A percentile compares a stretch with the other conserved stretches of the same genome.
These are phyloP conservation scores for Pythium apleroticum DNA, from an alignment of 352 stramenopile species.

Conservation along the genomic window DNA sequence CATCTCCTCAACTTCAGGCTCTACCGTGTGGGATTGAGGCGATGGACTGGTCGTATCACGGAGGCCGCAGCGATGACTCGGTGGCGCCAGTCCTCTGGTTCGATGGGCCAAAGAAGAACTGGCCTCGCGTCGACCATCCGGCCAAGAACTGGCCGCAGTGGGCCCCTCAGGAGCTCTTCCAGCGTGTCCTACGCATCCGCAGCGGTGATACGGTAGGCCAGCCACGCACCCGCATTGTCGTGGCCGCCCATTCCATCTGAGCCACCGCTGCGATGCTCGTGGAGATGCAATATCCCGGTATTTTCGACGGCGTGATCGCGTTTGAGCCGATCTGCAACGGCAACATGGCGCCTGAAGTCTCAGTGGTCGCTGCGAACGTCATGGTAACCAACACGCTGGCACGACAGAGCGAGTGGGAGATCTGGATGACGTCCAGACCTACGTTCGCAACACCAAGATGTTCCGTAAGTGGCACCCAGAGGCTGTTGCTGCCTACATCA, in stretches of 20 bases:
- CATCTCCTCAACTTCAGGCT: conserved; percentile 20
- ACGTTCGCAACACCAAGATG: conserved; percentile 37
- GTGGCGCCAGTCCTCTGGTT: conserved; percentile 22
- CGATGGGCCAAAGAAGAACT: not conserved
- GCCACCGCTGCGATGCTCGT: conserved; percentile 32
- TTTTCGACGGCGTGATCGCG: conserved; percentile 29
- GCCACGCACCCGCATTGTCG: conserved; percentile 6
- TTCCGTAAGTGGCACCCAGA: conserved; percentile 43
- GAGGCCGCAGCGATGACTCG: conserved; percentile 29
- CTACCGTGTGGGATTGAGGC: conserved; percentile 24
- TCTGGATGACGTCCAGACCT: conserved; percentile 9
- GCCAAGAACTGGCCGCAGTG: conserved; percentile 11
- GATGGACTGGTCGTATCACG: conserved; percentile 42
- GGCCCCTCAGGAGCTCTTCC: conserved; percentile 11
- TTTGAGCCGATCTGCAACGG: conserved; percentile 40
- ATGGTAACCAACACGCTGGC: conserved; percentile 10
- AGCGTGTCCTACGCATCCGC: conserved; percentile 13
- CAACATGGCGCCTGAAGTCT: conserved; percentile 5
- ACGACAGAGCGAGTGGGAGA: not conserved
- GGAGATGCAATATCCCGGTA: conserved; percentile 36
- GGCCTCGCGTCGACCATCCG: conserved; percentile 10
- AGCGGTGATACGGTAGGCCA: not conserved
- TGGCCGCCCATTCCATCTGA: conserved; percentile 17
- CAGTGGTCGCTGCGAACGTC: not conserved
- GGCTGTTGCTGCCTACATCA: conserved; percentile 27